Percentiles rank a stretch among this genome's conserved stretches.
These are phyloP conservation scores for Endotrypanum monterogeii DNA, from an alignment of 208 protist genomes.

Conservation along the genomic window DNA sequence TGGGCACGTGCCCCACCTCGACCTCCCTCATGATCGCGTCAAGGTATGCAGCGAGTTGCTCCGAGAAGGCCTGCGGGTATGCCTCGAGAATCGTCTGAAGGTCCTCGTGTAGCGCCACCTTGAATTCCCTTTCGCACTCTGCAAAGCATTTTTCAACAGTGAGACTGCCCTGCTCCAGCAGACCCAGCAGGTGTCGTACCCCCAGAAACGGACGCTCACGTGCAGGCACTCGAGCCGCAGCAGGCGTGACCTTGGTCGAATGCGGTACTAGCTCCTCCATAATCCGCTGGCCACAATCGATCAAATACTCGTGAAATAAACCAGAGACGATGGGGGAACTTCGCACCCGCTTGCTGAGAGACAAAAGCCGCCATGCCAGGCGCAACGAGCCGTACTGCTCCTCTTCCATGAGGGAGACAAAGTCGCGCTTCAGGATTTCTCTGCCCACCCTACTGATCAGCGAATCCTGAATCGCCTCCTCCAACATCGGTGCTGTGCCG, in stretches of 20 bases:
- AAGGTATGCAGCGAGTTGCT: constrained; percentile 92
- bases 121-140: constrained; percentile 59
- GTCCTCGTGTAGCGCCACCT: constrained; percentile 83
- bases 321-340: constrained; percentile 13
- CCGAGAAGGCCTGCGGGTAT: constrained; percentile 82
- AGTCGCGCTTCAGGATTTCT: constrained; percentile 51
- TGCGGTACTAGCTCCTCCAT: constrained; percentile 32
- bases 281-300: constrained; percentile 40
- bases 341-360: constrained; percentile 27
- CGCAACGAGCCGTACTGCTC: constrained; percentile 36
- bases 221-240: constrained; percentile 11
- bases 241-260: constrained; percentile 18
- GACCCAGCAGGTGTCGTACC: constrained; percentile 79
- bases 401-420: constrained; percentile 31
- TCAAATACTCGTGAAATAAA: constrained; percentile 55
- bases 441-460: constrained; percentile 40
- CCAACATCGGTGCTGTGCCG: constrained; percentile 43
- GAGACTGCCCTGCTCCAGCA: constrained; percentile 73
- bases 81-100: constrained; percentile 90
- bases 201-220: constrained; percentile 43
- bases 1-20: constrained; percentile 34
- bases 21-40: constrained; percentile 85
- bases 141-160: constrained; percentile 53
- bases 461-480: constrained; percentile 41
- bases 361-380: constrained; percentile 52